Base-by-base conservation (phyloP, 2,329 filamentous ascomycete species). In the Massarina eburnea region DNA sequence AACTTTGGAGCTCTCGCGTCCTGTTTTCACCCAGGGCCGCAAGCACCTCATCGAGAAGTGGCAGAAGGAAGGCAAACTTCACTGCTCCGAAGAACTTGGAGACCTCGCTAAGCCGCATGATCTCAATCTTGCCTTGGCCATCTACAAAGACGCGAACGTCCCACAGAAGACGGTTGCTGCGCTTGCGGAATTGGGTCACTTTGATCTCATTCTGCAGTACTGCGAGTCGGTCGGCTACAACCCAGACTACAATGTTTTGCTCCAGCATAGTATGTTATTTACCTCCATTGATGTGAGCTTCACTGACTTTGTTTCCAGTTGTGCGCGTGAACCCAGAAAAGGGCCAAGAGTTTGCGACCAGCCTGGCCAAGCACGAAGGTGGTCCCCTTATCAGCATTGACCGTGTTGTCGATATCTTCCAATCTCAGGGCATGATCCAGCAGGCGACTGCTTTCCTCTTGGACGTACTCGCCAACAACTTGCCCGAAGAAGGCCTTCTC, bases 1-100 rank as follows among this genome's bases (percentile, higher is more conserved):
- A 74, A 96, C 91, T 37, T 77, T 99, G 30, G 94, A 99, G 76
- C 80, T 99, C 51, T 91, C 94, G 8, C 85, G 91, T 57, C 94
- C 94, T 17, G 94, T 99, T 17, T 80, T 99, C 46, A 84, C 88
- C 45, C 94, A 99, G 73, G 94, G 91, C 71, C 85, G 94, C 55
- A 97, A 96, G 76, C 90, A 97, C 66, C 77, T 99, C 20, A 81
- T 99, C 21, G 94, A 97, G 75, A 99, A 99, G 74, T 99, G 95
- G 95, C 82, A 97, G 71, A 87, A 87, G 66, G 94, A 97, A 74
- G 88, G 90, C 73, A 99, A 99, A 78, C 81, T 99, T 34, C 89
- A 95, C 70, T 91, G 88, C 74, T 97, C 94, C 0, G 94, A 99
- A 75, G 89, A 96, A 72, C 83, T 99, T 39, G 94, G 94, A 76